Conservation (phyloP, 2,329 filamentous ascomycete species). For the Xylaria digitata region DNA sequence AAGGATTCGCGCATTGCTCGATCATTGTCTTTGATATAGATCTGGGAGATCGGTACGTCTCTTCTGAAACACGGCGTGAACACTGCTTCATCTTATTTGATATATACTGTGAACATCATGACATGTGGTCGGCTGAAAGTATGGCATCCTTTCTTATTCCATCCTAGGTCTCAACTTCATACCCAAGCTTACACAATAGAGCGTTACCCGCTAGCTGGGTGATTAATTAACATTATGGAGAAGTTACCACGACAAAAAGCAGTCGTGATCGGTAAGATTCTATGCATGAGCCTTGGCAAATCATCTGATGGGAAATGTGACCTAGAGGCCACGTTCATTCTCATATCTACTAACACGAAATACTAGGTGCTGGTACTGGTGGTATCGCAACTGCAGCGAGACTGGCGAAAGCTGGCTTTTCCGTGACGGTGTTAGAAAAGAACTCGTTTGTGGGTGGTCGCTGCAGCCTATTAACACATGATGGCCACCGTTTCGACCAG, state of each 20-base stretch:
- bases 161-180: not conserved
- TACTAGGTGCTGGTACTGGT: constrained; percentile 73
- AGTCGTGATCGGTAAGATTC: constrained; percentile 62
- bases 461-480: constrained; percentile 72
- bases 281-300: not conserved
- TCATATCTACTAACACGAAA: constrained; percentile 29
- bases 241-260: constrained; percentile 57
- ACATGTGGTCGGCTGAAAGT: not conserved
- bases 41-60: constrained; percentile 16
- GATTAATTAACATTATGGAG: constrained; percentile 37
- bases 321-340: not conserved
- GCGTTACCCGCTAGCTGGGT: not conserved
- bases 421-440: constrained; percentile 83
- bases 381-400: constrained; percentile 78
- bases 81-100: not conserved
- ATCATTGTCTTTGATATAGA: constrained; percentile 10
- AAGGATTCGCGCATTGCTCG: constrained; percentile 10
- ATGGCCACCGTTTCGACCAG: constrained; percentile 79
- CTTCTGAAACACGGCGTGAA: not conserved
- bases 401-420: constrained; percentile 75
- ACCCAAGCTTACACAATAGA: not conserved
- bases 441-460: constrained; percentile 78
- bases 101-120: not conserved
- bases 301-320: not conserved
- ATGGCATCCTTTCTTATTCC: not conserved